phyloP scores from a whole-genome alignment of 192 early-diverging fungal genomes.

The Backusella psychrophila region DNA sequence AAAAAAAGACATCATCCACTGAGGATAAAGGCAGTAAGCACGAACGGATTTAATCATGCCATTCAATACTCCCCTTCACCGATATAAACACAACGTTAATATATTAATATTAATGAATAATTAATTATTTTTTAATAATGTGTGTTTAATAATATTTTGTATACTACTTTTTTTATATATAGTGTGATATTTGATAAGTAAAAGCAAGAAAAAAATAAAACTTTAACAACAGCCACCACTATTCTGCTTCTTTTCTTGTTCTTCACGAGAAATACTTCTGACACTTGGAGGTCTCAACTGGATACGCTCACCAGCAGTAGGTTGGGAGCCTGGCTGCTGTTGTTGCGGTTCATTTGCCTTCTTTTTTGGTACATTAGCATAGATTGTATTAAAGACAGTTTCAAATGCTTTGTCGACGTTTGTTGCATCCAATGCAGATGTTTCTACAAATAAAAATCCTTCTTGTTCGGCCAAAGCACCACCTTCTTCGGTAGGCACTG shows the following conservation, averaged over 20 bases:
- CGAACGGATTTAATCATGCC: background rate
- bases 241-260: conserved; percentile 34
- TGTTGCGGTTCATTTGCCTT: conserved; percentile 16
- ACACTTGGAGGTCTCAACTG: conserved; percentile 44
- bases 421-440: conserved; percentile 72
- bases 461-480: conserved; percentile 72
- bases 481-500: conserved; percentile 72
- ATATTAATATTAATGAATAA: background rate
- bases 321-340: background rate
- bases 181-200: background rate
- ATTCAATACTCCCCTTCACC: background rate
- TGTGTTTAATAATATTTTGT: background rate
- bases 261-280: conserved; percentile 39
- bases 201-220: background rate
- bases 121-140: background rate
- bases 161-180: background rate
- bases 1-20: background rate
- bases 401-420: conserved; percentile 76
- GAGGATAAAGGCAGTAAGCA: background rate
- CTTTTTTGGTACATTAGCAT: conserved; percentile 29
- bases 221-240: conserved; percentile 33
- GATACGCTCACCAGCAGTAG: conserved; percentile 20
- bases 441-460: conserved; percentile 81
- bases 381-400: conserved; percentile 83
- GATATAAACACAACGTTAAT: background rate